Conservation (phyloP, 352 stramenopile genomes). For the Globisporangium irregulare region DNA sequence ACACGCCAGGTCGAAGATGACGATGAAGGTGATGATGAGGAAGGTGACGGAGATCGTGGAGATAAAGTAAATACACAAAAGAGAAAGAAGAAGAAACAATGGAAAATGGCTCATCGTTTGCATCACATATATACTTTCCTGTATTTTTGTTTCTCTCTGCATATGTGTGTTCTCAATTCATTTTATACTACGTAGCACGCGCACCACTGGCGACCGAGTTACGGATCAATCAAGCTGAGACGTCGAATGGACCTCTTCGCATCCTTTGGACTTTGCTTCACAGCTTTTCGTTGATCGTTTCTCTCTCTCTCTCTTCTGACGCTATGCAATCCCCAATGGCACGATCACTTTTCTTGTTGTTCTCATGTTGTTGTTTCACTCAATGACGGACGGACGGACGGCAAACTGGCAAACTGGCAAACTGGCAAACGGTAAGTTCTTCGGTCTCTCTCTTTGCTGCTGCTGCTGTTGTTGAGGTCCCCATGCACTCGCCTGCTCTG, state of each 20-base stretch:
- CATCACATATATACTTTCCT: conserved; percentile 6
- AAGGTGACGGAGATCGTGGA: neutral
- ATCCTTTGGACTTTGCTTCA: neutral
- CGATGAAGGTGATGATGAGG: neutral
- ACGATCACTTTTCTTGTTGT: neutral
- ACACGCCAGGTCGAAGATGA: neutral
- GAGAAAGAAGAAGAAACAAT: neutral
- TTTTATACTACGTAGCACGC: neutral
- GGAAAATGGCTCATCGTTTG: neutral
- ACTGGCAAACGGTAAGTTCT: neutral
- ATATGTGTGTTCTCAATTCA: neutral
- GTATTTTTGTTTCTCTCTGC: conserved; percentile 7
- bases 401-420: neutral
- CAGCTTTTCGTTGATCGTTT: neutral
- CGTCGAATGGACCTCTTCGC: neutral
- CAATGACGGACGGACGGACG: neutral
- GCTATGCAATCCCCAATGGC: neutral
- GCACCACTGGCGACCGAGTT: neutral
- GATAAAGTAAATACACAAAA: conserved; percentile 2
- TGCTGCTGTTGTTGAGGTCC: neutral
- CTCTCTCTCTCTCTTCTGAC: neutral
- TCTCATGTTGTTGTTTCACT: neutral
- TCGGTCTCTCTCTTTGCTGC: neutral
- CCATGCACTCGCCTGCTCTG: neutral
- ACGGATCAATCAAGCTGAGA: too few species aligned